Percentiles rank a stretch among this genome's conserved stretches.
Conservation (phyloP, 139 green algal genomes). For the Closterium sp. region DNA sequence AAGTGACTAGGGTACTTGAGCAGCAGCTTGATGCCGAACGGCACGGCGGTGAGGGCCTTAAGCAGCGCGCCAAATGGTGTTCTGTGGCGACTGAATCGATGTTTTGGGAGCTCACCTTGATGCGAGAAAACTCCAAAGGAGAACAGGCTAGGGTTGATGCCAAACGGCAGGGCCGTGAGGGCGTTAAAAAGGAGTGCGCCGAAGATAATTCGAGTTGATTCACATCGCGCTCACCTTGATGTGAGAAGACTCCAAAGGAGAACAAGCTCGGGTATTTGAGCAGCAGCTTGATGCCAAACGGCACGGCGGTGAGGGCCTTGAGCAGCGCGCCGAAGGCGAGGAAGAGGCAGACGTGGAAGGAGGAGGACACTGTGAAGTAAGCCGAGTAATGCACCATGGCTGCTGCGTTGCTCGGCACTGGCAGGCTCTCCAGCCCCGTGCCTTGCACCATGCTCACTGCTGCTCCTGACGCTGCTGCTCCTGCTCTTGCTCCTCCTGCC, state of each 20-base stretch:
- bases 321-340: conserved; percentile 16
- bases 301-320: background rate
- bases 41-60: background rate
- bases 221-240: conserved; percentile 27
- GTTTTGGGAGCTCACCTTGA: conserved; percentile 31
- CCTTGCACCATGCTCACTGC: background rate
- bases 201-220: background rate
- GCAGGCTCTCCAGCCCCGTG: background rate
- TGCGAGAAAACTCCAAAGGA: conserved; percentile 36
- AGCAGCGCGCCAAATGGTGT: conserved; percentile 21
- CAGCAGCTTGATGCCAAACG: conserved; percentile 38
- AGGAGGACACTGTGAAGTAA: conserved; percentile 31
- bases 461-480: conserved; percentile 3
- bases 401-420: background rate
- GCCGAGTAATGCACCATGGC: conserved; percentile 31
- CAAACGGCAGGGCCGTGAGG: background rate
- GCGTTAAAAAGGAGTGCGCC: conserved; percentile 1
- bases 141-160: conserved; percentile 33
- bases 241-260: conserved; percentile 39
- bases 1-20: conserved; percentile 32
- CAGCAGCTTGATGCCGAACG: conserved; percentile 36
- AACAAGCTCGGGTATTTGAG: conserved; percentile 33
- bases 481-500: background rate
- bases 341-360: conserved; percentile 34
- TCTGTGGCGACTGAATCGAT: too few species aligned